Base-by-base conservation (phyloP, 2,329 filamentous ascomycete species). In the Pezicula neosporulosa region DNA sequence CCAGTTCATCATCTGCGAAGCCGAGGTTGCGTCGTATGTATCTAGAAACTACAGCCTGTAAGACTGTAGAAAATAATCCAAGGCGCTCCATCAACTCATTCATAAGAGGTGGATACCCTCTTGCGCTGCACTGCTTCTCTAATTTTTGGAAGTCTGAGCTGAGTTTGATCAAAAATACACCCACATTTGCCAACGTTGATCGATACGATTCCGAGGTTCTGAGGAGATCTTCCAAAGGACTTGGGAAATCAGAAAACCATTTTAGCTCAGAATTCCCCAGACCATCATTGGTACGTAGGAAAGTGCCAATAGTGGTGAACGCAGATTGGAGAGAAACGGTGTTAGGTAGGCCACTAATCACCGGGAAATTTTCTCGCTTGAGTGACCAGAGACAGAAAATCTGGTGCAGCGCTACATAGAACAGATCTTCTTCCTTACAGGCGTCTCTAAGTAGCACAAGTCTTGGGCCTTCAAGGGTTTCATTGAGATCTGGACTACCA, bases 341-440 rank as follows among this genome's bases (percentile, higher is more conserved):
- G 16, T 54, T 39, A 21, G 59, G 58, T 43, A 72, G 63, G 1
- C 68, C 66, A 12, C 75, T 61, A 3, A 73, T 54, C 12, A 47
- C 59, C 15, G 74, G 36, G 18, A 67, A 41, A 33, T 59, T 53
- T 15, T 49, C 36, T 30, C 44, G 57, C 58, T 47, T 13, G 18
- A 53, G 30, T 51, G 65, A 76, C 76, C 78, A 81, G 18, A 78
- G 61, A 61, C 83, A 87, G 64, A 82, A 85, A 2, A 86, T 53
- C 61, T 89, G 85, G 62, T 89, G 86, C 12, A 88, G 63, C 6
- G 77, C 72, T 46, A 90, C 59, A 62, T 86, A 91, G 61, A 87
- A 81, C 44, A 72, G 55, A 63, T 92, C 88, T 4, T 75, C 66
- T 0, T 63, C 59, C 2, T 55, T 41, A 56, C 82, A 86, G 1